Percentiles rank a stretch among this genome's conserved stretches.
Evolutionary conservation across 2,329 filamentous ascomycete species (phyloP).

Genomic region (Alternaria ventricosa): DNA sequence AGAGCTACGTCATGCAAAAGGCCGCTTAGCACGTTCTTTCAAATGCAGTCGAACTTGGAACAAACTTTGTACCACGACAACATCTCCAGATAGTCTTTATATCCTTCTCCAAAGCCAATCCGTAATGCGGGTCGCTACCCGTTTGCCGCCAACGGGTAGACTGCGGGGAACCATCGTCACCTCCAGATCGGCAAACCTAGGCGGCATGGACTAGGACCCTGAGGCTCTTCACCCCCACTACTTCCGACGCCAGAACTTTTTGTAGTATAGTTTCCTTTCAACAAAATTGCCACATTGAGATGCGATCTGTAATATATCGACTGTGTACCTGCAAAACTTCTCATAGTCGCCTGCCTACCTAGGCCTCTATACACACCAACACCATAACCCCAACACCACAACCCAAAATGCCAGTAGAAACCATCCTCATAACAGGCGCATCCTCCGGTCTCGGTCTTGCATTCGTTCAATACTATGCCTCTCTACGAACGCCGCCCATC

Average conservation of each 20-base stretch:
- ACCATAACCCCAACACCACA: background rate
- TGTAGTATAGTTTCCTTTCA: conserved; percentile 1
- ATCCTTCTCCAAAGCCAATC: background rate
- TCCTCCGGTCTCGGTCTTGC: conserved; percentile 88
- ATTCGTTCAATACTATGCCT: conserved; percentile 47
- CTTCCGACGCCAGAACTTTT: background rate
- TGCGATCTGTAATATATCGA: background rate
- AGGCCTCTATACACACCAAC: too few species aligned
- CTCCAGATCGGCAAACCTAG: background rate
- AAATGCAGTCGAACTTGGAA: too few species aligned
- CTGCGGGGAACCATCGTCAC: conserved; percentile 6
- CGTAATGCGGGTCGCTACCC: background rate
- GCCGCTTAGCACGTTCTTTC: too few species aligned
- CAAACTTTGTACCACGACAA: background rate
- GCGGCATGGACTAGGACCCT: background rate
- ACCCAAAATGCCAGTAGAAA: conserved; percentile 47
- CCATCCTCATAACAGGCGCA: conserved; percentile 89
- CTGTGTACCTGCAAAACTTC: background rate
- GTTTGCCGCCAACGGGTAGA: background rate
- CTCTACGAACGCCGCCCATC: conserved; percentile 4
- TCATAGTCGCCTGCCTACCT: too few species aligned
- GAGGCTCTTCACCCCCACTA: background rate
- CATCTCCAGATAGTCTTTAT: background rate
- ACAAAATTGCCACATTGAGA: conserved; percentile 4
- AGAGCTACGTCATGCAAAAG: too few species aligned